Conservation (phyloP, 2,329 filamentous ascomycete species). For the Fusarium luffae region DNA sequence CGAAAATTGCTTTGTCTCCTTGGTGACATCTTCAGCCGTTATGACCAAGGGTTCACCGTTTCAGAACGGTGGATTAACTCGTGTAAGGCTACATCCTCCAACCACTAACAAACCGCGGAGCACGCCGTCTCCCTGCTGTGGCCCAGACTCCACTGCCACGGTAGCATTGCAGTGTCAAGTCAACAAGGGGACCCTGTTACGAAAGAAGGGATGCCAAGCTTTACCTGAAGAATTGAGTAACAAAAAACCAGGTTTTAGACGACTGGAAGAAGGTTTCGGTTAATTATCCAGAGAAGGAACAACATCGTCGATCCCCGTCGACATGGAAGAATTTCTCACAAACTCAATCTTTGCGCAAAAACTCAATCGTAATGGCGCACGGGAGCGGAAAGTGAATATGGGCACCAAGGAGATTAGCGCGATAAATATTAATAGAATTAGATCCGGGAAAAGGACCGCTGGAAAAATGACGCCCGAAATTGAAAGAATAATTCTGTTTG, state of each 20-base stretch:
- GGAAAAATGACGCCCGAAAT: background rate
- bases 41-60: background rate
- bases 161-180: background rate
- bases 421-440: background rate
- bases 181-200: background rate
- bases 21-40: background rate
- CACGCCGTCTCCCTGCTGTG: background rate
- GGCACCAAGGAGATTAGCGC: background rate
- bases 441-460: background rate
- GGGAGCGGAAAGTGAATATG: background rate
- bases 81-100: background rate
- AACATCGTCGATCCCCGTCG: background rate
- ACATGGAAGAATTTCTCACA: background rate
- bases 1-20: background rate
- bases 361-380: background rate
- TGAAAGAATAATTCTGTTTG: background rate
- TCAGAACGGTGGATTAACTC: background rate
- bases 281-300: background rate
- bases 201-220: conserved; percentile 1
- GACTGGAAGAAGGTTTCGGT: background rate
- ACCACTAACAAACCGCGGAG: background rate
- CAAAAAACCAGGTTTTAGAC: background rate
- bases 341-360: background rate
- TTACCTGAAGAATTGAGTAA: background rate
- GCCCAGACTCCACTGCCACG: background rate